phyloP scores from a whole-genome alignment of 257 asterid species.

The Przewalskia tangutica region DNA sequence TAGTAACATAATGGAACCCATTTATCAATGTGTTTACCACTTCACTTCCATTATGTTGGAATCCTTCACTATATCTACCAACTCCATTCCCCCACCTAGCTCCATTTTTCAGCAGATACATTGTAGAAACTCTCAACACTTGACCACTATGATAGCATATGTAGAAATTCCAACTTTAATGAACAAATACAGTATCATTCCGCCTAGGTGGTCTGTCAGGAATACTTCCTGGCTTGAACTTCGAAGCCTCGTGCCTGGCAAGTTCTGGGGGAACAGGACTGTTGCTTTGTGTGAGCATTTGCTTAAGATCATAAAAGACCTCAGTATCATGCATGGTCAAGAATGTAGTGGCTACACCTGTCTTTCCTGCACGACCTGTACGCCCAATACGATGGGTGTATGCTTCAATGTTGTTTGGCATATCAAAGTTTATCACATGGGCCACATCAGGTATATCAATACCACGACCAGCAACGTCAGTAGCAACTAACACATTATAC shows the following conservation, averaged over 20 bases:
- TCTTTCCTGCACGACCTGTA: slow-evolving; percentile 24
- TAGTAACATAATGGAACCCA: not conserved
- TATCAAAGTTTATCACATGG: slow-evolving; percentile 50
- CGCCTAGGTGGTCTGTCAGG: slow-evolving; percentile 3
- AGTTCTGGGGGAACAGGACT: slow-evolving; percentile 7
- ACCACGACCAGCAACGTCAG: slow-evolving; percentile 64
- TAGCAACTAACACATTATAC: slow-evolving; percentile 49
- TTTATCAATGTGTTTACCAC: not conserved
- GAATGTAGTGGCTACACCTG: slow-evolving; percentile 55
- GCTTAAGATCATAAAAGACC: slow-evolving; percentile 20
- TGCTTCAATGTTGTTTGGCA: slow-evolving; percentile 25
- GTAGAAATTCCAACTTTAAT: not conserved
- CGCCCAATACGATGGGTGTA: slow-evolving; percentile 9
- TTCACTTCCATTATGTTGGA: not conserved
- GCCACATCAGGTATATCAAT: slow-evolving; percentile 59
- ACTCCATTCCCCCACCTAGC: not conserved
- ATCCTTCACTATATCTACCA: not conserved
- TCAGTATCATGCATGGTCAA: slow-evolving; percentile 51
- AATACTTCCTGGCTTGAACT: slow-evolving; percentile 6
- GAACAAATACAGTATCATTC: not conserved
- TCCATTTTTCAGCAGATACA: not conserved
- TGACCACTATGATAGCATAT: not conserved
- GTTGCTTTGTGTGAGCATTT: slow-evolving; percentile 51
- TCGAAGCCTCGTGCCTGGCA: slow-evolving; percentile 1
- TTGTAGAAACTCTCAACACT: not conserved